Percentiles rank a stretch among this genome's conserved stretches.
Conservation (phyloP, 495 filamentous ascomycete genomes). For the Penicillium canescens region DNA sequence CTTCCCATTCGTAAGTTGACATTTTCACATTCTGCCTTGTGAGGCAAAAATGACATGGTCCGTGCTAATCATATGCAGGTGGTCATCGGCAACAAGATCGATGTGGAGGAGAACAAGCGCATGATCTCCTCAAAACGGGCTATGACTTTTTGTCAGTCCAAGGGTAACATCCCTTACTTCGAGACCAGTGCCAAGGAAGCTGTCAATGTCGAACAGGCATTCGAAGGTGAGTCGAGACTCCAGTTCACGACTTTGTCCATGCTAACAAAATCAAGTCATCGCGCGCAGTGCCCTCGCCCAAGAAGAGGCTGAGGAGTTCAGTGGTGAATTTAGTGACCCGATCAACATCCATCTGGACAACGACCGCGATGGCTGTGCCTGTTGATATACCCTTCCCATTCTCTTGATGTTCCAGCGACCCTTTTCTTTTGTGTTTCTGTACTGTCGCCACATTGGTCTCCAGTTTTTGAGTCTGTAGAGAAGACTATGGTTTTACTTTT, state of each 20-base stretch:
- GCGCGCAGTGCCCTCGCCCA: slow-evolving; percentile 92
- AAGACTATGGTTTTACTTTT: slow-evolving; percentile 14
- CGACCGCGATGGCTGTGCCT: slow-evolving; percentile 88
- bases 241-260: not conserved
- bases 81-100: slow-evolving; percentile 98
- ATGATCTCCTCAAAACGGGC: slow-evolving; percentile 94
- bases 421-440: slow-evolving; percentile 16
- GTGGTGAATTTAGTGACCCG: slow-evolving; percentile 91
- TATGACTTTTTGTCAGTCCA: slow-evolving; percentile 95
- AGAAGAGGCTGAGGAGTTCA: slow-evolving; percentile 92
- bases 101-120: slow-evolving; percentile 96
- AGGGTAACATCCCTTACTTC: slow-evolving; percentile 96
- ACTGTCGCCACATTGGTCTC: slow-evolving; percentile 13
- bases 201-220: slow-evolving; percentile 96
- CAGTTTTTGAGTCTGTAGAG: slow-evolving; percentile 18
- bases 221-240: slow-evolving; percentile 68
- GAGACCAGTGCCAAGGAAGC: slow-evolving; percentile 99
- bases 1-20: slow-evolving; percentile 85
- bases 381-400: slow-evolving; percentile 53
- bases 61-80: slow-evolving; percentile 50
- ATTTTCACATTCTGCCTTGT: not conserved
- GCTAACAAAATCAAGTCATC: slow-evolving; percentile 65
- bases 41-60: slow-evolving; percentile 1
- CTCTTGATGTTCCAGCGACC: slow-evolving; percentile 30
- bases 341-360: slow-evolving; percentile 96